Base-by-base conservation (phyloP, 23 red algal genomes). In the Gracilaria vermiculophylla region DNA sequence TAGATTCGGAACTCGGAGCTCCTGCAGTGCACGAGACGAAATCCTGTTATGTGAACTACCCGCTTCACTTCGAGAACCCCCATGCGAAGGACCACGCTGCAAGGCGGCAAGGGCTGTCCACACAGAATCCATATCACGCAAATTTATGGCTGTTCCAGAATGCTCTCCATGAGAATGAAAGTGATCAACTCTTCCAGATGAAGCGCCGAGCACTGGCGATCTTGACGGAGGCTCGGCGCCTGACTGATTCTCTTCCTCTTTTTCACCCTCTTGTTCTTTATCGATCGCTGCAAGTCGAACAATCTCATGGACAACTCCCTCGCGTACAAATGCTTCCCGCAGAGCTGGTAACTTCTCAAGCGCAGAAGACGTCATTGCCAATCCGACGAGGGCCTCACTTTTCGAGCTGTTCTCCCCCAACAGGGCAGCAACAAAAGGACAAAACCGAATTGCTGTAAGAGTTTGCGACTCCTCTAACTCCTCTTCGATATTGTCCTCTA, bases 231-330 rank as follows among this genome's bases (percentile, higher is more conserved):
- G 11, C 7, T 52, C 50, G 16, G 43, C 29, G 49, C 35, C 23
- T 20, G 23, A 27, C 5, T 2, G 50, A 50, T 2, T 42, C 15
- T 79, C 47, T 5, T 60, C 51, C n/a, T 40, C 45, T 50, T 53
- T 51, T 36, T 83, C 79, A 12, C 54, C 79, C 12, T 62, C 60
- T 25, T 65, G 21, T 8, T 83, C 45, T 7, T 25, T 67, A 4
- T 45, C 47, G 2, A 53, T 12, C 3, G 62, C 41, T 13, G 82
- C 82, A 13, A 73, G 62, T 53, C 82, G 60, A 36, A 74, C 58
- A 24, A 96, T 79, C 56, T 92, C 88, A 66, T 96, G 78, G 15
- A 92, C 48, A 33, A 96, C 94, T 33, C 94, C 94, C 32, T 96
- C 87, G 48, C 81, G 75, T 21, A 92, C 66, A 80, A 96, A 96